Evolutionary conservation across 2,329 filamentous ascomycete species (phyloP).

Genomic region (Fusarium verticillioides): DNA sequence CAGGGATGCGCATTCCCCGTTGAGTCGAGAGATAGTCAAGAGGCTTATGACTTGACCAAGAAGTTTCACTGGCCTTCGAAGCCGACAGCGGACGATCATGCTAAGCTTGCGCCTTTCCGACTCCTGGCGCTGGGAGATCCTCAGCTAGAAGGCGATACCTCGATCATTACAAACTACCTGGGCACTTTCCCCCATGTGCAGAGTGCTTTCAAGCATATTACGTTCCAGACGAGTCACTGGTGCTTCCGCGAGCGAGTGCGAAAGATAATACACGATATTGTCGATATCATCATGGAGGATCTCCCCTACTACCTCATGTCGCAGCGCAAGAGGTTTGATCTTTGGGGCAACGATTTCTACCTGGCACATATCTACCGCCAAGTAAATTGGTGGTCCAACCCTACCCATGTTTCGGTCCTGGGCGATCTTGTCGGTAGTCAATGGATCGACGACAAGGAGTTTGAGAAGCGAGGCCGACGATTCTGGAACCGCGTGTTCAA

Average conservation of each 20-base stretch:
- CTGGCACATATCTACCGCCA: slow-evolving; percentile 91
- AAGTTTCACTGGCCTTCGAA: slow-evolving; percentile 56
- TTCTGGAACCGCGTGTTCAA: slow-evolving; percentile 86
- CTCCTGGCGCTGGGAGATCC: slow-evolving; percentile 91
- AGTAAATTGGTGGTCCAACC: slow-evolving; percentile 83
- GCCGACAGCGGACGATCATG: slow-evolving; percentile 34
- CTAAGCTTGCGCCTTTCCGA: slow-evolving; percentile 76
- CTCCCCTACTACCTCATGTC: slow-evolving; percentile 73
- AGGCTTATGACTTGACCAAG: slow-evolving; percentile 52
- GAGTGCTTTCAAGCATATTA: slow-evolving; percentile 58
- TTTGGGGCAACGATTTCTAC: slow-evolving; percentile 95
- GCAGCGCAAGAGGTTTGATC: slow-evolving; percentile 82
- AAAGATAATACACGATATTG: slow-evolving; percentile 65
- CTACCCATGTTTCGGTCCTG: slow-evolving; percentile 88
- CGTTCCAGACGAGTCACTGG: slow-evolving; percentile 57
- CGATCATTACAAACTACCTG: slow-evolving; percentile 71
- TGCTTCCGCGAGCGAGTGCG: slow-evolving; percentile 64
- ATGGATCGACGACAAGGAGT: slow-evolving; percentile 91
- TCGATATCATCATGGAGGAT: slow-evolving; percentile 74
- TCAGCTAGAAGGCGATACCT: slow-evolving; percentile 92
- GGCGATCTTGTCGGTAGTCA: slow-evolving; percentile 95
- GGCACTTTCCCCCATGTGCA: slow-evolving; percentile 65
- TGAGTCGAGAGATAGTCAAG: slow-evolving; percentile 51
- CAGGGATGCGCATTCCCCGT: slow-evolving; percentile 82
- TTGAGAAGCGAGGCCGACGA: slow-evolving; percentile 74